phyloP scores from a whole-genome alignment of 768 basidiomycete genomes.

The Rhodocollybia butyracea region DNA sequence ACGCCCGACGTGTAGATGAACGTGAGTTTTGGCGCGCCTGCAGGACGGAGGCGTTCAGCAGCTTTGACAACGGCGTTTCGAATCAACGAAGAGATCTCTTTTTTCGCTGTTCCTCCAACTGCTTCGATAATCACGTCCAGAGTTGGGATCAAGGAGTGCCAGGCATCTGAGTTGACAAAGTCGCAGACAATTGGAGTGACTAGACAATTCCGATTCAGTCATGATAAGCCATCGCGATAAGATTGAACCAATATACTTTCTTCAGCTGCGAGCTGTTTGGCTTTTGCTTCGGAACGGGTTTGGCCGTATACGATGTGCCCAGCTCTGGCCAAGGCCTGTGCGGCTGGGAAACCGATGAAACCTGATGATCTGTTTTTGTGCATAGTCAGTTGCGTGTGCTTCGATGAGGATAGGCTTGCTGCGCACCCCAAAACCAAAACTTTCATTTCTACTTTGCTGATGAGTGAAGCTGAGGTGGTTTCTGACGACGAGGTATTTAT shows the following conservation, averaged over 20 bases:
- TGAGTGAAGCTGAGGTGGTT: too few relatives aligned
- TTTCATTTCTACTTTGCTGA: too few relatives aligned
- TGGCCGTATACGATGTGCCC: conserved; percentile 45
- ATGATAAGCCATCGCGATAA: background rate
- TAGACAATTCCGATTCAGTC: conserved; percentile 8
- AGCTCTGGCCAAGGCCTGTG: conserved; percentile 40
- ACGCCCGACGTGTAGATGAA: conserved; percentile 45
- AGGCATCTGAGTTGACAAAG: conserved; percentile 15
- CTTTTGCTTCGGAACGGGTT: conserved; percentile 34
- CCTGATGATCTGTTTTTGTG: conserved; percentile 34
- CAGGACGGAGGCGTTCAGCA: conserved; percentile 22
- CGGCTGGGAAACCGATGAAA: conserved; percentile 39
- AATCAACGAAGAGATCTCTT: conserved; percentile 18
- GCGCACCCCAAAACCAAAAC: conserved; percentile 24
- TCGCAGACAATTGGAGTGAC: conserved; percentile 36
- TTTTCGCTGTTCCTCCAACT: conserved; percentile 21
- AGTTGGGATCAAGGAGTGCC: conserved; percentile 23
- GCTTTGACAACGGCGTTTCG: conserved; percentile 22
- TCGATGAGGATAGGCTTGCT: background rate
- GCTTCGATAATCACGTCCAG: conserved; percentile 34
- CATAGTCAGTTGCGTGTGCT: background rate
- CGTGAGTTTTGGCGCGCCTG: conserved; percentile 31
- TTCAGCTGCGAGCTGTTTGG: conserved; percentile 29
- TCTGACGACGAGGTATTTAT: too few relatives aligned
- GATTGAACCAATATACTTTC: conserved; percentile 31